Evolutionary conservation across 495 filamentous ascomycete species (phyloP).

Genomic region (Penicillium flavigenum): DNA sequence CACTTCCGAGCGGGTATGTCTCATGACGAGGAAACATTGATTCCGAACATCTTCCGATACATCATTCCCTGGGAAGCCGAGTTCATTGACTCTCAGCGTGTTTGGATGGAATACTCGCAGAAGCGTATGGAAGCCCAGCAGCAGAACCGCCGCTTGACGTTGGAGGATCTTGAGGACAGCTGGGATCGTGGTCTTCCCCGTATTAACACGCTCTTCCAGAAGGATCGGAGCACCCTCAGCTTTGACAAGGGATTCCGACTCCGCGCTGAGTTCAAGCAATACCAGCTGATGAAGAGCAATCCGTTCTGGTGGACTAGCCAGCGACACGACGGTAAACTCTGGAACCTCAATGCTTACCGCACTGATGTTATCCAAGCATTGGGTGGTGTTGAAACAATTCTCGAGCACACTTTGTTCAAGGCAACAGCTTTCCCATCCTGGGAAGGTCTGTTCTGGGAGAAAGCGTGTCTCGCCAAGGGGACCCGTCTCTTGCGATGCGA

Average conservation of each 20-base stretch:
- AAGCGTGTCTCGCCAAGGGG: conserved; percentile 56
- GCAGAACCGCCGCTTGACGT: conserved; percentile 89
- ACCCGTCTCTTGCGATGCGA: conserved; percentile 42
- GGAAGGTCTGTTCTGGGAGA: conserved; percentile 99
- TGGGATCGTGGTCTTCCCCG: conserved; percentile 98
- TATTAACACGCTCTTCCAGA: conserved; percentile 99
- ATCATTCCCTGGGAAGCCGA: conserved; percentile 99
- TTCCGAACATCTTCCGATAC: conserved; percentile 99
- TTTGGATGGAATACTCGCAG: conserved; percentile 99
- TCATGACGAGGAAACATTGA: conserved; percentile 95
- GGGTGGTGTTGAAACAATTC: conserved; percentile 98
- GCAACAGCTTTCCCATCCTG: conserved; percentile 98
- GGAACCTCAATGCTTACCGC: conserved; percentile 97
- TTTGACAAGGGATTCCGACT: conserved; percentile 99
- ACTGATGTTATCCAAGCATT: conserved; percentile 98
- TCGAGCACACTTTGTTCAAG: conserved; percentile 98
- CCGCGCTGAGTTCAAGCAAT: conserved; percentile 95
- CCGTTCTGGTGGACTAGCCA: conserved; percentile 99
- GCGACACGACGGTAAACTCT: conserved; percentile 95
- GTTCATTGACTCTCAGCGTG: conserved; percentile 97
- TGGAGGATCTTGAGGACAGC: conserved; percentile 97
- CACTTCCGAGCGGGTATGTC: conserved; percentile 99
- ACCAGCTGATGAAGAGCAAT: conserved; percentile 99
- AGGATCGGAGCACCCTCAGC: conserved; percentile 93
- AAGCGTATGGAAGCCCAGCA: conserved; percentile 97